phyloP scores from a whole-genome alignment of 257 asterid species.

The Plantago major region DNA sequence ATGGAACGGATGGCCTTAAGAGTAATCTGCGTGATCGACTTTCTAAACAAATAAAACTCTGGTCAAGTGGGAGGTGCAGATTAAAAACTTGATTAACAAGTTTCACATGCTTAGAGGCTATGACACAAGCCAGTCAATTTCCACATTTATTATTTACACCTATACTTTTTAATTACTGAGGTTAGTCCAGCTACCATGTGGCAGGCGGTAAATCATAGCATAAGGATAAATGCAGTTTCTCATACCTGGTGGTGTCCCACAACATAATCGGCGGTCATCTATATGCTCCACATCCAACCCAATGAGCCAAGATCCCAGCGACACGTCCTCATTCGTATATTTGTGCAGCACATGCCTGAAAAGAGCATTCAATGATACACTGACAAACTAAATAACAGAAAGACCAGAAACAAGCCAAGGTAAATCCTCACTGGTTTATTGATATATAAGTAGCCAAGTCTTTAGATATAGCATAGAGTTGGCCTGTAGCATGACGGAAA shows the following conservation, averaged over 20 bases:
- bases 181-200: too few relatives aligned
- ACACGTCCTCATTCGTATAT: constrained; percentile 86
- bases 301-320: constrained; percentile 85
- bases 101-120: too few relatives aligned
- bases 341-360: constrained; percentile 73
- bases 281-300: constrained; percentile 94
- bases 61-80: too few relatives aligned
- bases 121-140: too few relatives aligned
- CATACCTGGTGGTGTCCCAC: constrained; percentile 97
- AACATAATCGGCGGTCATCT: constrained; percentile 85
- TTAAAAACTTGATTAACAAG: too few relatives aligned
- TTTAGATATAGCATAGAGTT: constrained; percentile 79
- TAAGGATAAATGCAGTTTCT: background rate
- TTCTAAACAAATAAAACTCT: too few relatives aligned
- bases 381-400: background rate
- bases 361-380: constrained; percentile 2
- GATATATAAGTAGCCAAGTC: constrained; percentile 84
- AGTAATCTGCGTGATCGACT: too few relatives aligned
- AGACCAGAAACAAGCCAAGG: constrained; percentile 8
- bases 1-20: too few relatives aligned
- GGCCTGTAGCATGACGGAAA: constrained; percentile 95
- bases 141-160: too few relatives aligned
- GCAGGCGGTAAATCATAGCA: too few relatives aligned
- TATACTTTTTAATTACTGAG: too few relatives aligned
- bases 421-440: constrained; percentile 58